Conservation (phyloP, 805 yeast species). For the Wickerhamomyces ciferrii region DNA sequence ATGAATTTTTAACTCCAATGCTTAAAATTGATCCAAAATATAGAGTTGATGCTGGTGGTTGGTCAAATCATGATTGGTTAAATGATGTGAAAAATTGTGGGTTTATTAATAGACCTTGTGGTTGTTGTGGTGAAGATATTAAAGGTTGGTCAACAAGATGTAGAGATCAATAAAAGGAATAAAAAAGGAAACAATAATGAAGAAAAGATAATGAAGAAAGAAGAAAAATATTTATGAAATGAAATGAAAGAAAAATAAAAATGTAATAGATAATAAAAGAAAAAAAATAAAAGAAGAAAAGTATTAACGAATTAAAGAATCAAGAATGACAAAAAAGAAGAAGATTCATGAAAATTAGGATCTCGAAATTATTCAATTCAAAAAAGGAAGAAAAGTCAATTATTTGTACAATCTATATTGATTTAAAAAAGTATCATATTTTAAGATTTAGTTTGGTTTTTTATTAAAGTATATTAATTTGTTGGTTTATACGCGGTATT, state of each 20-base stretch:
- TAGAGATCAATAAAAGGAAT: not conserved
- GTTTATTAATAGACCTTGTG: conserved; percentile 14
- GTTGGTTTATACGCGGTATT: not conserved
- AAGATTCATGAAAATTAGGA: not conserved
- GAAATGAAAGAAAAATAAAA: not conserved
- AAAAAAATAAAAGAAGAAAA: too few relatives aligned
- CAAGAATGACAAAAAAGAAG: not conserved
- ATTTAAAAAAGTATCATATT: too few relatives aligned
- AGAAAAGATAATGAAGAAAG: not conserved
- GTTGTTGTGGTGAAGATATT: conserved; percentile 22
- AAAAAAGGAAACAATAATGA: not conserved
- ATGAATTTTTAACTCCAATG: conserved; percentile 46
- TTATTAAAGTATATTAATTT: not conserved
- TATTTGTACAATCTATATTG: not conserved
- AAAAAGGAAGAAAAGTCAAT: too few relatives aligned
- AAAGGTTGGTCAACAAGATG: conserved; percentile 17
- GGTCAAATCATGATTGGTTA: conserved; percentile 51
- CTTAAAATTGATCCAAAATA: conserved; percentile 41
- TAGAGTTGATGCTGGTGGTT: conserved; percentile 50
- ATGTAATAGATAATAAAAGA: too few relatives aligned
- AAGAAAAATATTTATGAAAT: too few relatives aligned
- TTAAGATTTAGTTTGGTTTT: too few relatives aligned
- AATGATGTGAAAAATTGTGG: conserved; percentile 7
- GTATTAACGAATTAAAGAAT: not conserved
- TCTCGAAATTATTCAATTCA: not conserved